Evolutionary conservation across 257 asterid genomes (phyloP).

Genomic region (Fraxinus cuspidata): DNA sequence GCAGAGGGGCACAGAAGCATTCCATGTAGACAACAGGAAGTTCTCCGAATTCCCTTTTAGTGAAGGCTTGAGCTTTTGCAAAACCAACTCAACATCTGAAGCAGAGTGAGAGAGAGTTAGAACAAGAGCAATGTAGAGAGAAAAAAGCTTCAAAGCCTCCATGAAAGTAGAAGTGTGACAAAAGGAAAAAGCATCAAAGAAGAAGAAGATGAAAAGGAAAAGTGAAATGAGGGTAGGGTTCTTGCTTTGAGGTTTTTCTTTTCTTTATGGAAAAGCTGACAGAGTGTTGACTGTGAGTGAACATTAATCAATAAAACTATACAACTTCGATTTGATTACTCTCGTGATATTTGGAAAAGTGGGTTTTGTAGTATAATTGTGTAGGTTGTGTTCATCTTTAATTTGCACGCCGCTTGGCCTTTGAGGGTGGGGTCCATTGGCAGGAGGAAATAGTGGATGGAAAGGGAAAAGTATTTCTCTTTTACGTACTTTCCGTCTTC

Average conservation of each 20-base stretch:
- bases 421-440: not conserved
- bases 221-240: not conserved
- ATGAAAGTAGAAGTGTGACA: constrained; percentile 35
- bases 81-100: constrained; percentile 70
- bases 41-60: constrained; percentile 70
- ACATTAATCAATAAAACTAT: constrained; percentile 19
- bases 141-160: constrained; percentile 55
- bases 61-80: constrained; percentile 69
- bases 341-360: not conserved
- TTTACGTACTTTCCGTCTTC: not conserved
- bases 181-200: constrained; percentile 21
- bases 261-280: constrained; percentile 55
- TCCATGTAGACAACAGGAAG: constrained; percentile 74
- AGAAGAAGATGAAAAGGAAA: constrained; percentile 16
- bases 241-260: constrained; percentile 34
- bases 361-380: not conserved
- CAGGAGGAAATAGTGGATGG: not conserved
- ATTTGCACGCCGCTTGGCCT: not conserved
- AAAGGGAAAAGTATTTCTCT: not conserved
- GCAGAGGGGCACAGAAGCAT: constrained; percentile 73
- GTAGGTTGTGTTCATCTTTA: not conserved
- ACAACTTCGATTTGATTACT: constrained; percentile 32
- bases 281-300: constrained; percentile 41
- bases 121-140: constrained; percentile 35
- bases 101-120: constrained; percentile 40